phyloP scores from a whole-genome alignment of 768 basidiomycete species.

The Tricholoma sp. region DNA sequence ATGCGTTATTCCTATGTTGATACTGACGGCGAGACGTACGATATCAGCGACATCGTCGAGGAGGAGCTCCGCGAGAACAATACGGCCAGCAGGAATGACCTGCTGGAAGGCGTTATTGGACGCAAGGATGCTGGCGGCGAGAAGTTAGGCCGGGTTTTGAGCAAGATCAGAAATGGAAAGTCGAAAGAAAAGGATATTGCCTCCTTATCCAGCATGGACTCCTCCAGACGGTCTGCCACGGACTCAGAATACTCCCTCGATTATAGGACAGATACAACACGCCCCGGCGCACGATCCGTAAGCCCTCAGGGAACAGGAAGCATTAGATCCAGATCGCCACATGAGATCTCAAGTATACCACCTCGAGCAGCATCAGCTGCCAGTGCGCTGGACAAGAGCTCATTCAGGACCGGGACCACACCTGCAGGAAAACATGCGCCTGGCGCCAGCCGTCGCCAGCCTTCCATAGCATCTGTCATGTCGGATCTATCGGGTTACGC shows the following conservation, averaged over 20 bases:
- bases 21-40: conserved; percentile 83
- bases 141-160: conserved; percentile 68
- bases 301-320: conserved; percentile 36
- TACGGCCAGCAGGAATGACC: conserved; percentile 43
- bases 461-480: conserved; percentile 71
- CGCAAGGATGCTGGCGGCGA: conserved; percentile 58
- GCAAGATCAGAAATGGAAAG: conserved; percentile 67
- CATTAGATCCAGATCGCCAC: conserved; percentile 17
- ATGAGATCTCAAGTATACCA: conserved; percentile 4
- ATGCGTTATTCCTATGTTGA: conserved; percentile 95
- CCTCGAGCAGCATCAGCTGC: conserved; percentile 12
- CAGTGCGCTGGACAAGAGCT: conserved; percentile 5
- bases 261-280: conserved; percentile 25
- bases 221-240: conserved; percentile 33
- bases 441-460: conserved; percentile 42
- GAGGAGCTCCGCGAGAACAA: conserved; percentile 71
- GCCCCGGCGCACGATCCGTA: conserved; percentile 33
- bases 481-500: conserved; percentile 56
- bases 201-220: conserved; percentile 21
- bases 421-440: conserved; percentile 26
- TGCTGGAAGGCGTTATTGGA: conserved; percentile 61
- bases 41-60: conserved; percentile 91
- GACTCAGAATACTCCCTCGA: conserved; percentile 59
- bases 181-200: conserved; percentile 31
- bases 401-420: conserved; percentile 26